These are phyloP conservation scores for Candida pini DNA, from an alignment of 805 yeast species.

Conservation along the genomic window DNA sequence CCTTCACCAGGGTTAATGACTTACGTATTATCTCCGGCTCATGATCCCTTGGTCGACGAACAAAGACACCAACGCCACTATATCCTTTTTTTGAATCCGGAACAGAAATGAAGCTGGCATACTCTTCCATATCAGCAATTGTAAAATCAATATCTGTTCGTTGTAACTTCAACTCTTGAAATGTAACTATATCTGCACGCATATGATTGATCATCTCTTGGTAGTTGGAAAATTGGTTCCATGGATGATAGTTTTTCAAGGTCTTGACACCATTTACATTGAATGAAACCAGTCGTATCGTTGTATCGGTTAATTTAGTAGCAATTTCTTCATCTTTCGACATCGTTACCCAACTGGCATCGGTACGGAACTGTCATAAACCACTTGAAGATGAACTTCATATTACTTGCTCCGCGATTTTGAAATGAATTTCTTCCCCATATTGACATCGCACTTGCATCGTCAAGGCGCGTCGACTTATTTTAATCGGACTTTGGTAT, in stretches of 20 bases:
- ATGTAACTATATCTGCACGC: conserved; percentile 70
- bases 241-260: conserved; percentile 76
- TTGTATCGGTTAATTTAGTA: conserved; percentile 7
- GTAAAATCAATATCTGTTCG: conserved; percentile 35
- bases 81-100: conserved; percentile 75
- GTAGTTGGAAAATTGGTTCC: conserved; percentile 49
- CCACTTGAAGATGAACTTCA: too few relatives aligned
- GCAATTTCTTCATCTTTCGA: too few relatives aligned
- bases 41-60: conserved; percentile 42
- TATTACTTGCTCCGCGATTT: too few relatives aligned
- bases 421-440: too few relatives aligned
- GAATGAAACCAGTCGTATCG: conserved; percentile 42
- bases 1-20: conserved; percentile 53
- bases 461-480: too few relatives aligned
- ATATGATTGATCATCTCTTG: conserved; percentile 46
- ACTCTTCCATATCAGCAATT: conserved; percentile 44
- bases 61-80: conserved; percentile 85
- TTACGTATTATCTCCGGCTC: conserved; percentile 34
- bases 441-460: too few relatives aligned
- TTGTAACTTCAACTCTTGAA: conserved; percentile 81
- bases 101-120: conserved; percentile 59
- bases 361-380: too few relatives aligned
- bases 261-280: conserved; percentile 85
- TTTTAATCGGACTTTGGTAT: too few relatives aligned
- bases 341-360: too few relatives aligned